Percentiles rank a stretch among this genome's conserved stretches.
Conservation (phyloP, 768 basidiomycete species). For the Crassisporium funariophilum region DNA sequence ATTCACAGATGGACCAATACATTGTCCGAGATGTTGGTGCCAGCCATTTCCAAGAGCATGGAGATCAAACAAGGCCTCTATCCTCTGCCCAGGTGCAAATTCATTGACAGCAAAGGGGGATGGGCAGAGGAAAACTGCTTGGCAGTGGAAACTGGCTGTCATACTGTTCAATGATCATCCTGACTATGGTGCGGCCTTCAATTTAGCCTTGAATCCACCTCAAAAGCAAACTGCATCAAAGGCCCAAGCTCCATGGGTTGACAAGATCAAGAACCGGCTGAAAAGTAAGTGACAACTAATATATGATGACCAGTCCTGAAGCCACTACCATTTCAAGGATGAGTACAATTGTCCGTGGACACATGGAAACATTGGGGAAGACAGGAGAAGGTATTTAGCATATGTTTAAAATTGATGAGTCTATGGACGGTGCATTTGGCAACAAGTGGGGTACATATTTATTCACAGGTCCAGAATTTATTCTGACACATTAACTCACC, state of each 20-base stretch:
- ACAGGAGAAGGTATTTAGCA: constrained; percentile 19
- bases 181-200: constrained; percentile 5
- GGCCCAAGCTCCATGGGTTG: background rate
- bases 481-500: background rate
- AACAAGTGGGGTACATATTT: constrained; percentile 5
- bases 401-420: constrained; percentile 16
- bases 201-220: too few relatives aligned
- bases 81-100: constrained; percentile 13
- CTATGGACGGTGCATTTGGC: constrained; percentile 3
- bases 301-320: background rate
- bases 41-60: too few relatives aligned
- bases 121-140: constrained; percentile 16
- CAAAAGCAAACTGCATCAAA: background rate
- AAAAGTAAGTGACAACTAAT: background rate
- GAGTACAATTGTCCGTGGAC: background rate
- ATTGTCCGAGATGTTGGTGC: too few relatives aligned
- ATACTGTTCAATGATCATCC: constrained; percentile 14
- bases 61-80: constrained; percentile 22
- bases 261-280: constrained; percentile 3
- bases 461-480: background rate
- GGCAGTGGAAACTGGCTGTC: constrained; percentile 10
- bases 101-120: constrained; percentile 10
- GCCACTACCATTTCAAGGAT: constrained; percentile 1
- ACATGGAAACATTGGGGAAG: constrained; percentile 8
- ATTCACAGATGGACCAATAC: too few relatives aligned